Evolutionary conservation across 179 eudicot species (phyloP), one percentile per base, ranked within the genome.

Genomic region (Vitellaria paradoxa): DNA sequence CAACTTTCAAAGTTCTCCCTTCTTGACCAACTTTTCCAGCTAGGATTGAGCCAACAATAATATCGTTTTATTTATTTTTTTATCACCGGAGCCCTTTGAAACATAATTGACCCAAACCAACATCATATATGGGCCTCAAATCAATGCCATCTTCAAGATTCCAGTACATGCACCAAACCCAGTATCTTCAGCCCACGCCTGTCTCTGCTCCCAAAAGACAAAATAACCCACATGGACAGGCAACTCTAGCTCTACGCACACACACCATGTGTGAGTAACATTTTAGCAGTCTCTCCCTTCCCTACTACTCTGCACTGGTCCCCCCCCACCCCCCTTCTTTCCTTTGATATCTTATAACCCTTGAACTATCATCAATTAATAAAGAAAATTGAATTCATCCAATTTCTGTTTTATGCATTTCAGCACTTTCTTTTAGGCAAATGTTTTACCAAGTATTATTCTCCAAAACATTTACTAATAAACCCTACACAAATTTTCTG

Each of bases 1-100:
- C 23, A 8, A 24, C 14, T 63, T 63, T 63, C 66, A 63, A 37
- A 3, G 66, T 63, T 37, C 37, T 21, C 14, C 3, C 40, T 63
- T 68, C 23, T 68, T 68, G 72, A 68, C 72, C 30, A 68, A 46
- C 72, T 68, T 68, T 68, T 68, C 55, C 55, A 68, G 30, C 56
- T 47, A 26, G 24, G 47, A 9, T 68, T 46, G 72, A 68, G 21
- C 20, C 30, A 18, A 67, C 37, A 30, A 30, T 30, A 30, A 7
- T 23, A 26, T 30, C 46, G 10, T 11, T 10, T 26, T 23, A 17
- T 65, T 50, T 2, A 50, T 30, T 2, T 7, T 7, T 50, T 21
- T 7, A 10, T 65, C n/a, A 14, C 66, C 66, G 9, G 23, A 21
- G 17, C 40, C 13, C 66, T 10, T 17, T 63, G 66, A 63, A 63